Conservation (phyloP, 495 filamentous ascomycete genomes). For the Amniculicola lignicola region DNA sequence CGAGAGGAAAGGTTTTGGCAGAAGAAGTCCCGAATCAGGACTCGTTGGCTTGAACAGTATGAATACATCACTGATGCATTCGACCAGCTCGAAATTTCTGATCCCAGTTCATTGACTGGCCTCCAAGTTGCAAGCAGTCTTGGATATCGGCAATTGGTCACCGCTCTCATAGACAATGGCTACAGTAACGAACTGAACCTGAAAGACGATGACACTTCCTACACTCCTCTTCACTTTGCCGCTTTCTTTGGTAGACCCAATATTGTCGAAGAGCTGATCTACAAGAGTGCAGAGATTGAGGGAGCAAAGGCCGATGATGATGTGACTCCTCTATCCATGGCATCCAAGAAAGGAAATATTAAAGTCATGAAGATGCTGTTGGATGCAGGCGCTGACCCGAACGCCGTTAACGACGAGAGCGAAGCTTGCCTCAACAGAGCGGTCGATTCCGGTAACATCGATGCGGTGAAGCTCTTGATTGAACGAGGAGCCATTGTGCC, state of each 20-base stretch:
- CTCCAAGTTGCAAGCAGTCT: neutral
- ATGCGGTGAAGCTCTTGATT: conserved; percentile 1
- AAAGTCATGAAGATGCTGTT: conserved; percentile 6
- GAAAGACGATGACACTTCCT: neutral
- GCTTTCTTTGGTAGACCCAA: neutral
- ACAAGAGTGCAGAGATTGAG: conserved; percentile 4
- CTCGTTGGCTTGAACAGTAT: neutral
- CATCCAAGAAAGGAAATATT: neutral
- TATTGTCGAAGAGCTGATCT: conserved; percentile 6
- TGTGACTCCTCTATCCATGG: conserved; percentile 13
- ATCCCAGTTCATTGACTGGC: neutral
- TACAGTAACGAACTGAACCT: conserved; percentile 3
- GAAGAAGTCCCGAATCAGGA: neutral
- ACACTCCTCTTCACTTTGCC: conserved; percentile 7
- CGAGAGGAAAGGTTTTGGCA: neutral
- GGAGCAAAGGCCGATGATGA: conserved; percentile 32
- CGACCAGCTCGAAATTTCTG: neutral
- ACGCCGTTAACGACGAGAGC: neutral
- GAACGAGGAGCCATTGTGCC: neutral
- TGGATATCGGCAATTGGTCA: neutral
- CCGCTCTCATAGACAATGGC: neutral
- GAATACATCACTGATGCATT: neutral
- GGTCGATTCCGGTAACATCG: neutral
- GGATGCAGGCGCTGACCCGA: conserved; percentile 6
- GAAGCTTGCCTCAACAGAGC: conserved; percentile 12